Conservation (phyloP, 2,329 filamentous ascomycete species). For the Cercospora nicotianae region DNA sequence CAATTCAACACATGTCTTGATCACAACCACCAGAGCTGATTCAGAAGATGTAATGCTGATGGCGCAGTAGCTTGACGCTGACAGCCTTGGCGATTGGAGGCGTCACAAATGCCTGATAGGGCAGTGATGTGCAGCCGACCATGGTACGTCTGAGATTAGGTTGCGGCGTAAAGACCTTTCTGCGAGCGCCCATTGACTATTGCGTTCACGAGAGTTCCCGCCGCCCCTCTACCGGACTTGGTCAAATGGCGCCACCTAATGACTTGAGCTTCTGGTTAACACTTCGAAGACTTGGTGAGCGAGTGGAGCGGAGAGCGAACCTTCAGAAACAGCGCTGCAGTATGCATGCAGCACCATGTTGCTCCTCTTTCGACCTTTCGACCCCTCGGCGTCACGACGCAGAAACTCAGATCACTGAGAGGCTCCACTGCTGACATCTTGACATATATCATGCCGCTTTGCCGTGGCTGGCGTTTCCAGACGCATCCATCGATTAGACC, state of each 20-base stretch:
- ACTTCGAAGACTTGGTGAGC: background rate
- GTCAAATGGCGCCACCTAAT: background rate
- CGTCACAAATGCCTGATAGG: slow-evolving; percentile 5
- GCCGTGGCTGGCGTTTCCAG: slow-evolving; percentile 2
- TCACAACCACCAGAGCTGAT: background rate
- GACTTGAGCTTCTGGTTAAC: background rate
- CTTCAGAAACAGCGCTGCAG: background rate
- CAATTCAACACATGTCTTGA: background rate
- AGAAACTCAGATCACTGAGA: background rate
- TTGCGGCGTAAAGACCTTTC: background rate
- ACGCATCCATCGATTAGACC: background rate
- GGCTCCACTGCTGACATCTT: background rate
- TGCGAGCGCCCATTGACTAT: slow-evolving; percentile 3
- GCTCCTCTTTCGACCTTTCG: background rate
- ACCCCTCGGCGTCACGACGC: background rate
- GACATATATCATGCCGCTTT: slow-evolving; percentile 10
- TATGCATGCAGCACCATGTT: background rate
- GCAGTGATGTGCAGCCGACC: slow-evolving; percentile 1
- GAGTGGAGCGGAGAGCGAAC: background rate
- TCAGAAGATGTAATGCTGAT: background rate
- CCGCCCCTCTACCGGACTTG: background rate
- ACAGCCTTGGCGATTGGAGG: slow-evolving; percentile 1
- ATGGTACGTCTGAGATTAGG: slow-evolving; percentile 2
- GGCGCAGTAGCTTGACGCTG: background rate
- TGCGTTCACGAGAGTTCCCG: background rate